A percentile compares a stretch with the other conserved stretches of the same genome.
These are phyloP conservation scores for Myxozyma lipomycoides DNA, from an alignment of 805 yeast genomes.

Conservation along the genomic window DNA sequence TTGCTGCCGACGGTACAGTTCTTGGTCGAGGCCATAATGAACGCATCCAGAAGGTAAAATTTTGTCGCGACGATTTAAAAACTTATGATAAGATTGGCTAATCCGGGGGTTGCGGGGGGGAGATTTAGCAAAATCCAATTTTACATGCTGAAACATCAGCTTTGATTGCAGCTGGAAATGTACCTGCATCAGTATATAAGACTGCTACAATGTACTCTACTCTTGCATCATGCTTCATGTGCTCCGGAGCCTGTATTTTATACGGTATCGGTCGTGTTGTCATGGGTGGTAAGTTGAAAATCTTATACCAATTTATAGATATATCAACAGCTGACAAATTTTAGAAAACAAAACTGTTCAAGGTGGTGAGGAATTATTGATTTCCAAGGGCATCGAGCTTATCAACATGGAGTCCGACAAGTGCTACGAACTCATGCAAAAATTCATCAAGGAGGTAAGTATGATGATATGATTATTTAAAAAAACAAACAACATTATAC, in stretches of 20 bases:
- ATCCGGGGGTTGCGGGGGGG: neutral
- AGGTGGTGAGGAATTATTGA: conserved; percentile 78
- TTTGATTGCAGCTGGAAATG: conserved; percentile 84
- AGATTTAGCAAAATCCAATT: conserved; percentile 46
- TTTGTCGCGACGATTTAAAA: too few relatives aligned
- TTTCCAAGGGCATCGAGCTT: conserved; percentile 55
- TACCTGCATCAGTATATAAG: conserved; percentile 73
- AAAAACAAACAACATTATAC: neutral
- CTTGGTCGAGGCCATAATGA: conserved; percentile 87
- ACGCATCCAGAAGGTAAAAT: conserved; percentile 79
- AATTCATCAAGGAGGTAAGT: conserved; percentile 60
- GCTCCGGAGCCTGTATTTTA: conserved; percentile 86
- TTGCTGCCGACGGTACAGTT: conserved; percentile 70
- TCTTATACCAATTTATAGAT: neutral
- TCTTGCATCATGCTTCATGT: conserved; percentile 90
- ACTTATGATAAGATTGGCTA: neutral
- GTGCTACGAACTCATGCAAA: conserved; percentile 60
- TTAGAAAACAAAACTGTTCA: conserved; percentile 70
- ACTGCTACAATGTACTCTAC: conserved; percentile 90
- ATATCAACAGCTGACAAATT: conserved; percentile 1
- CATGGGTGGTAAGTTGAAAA: conserved; percentile 46
- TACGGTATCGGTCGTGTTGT: conserved; percentile 87
- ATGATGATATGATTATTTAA: neutral
- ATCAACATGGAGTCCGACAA: conserved; percentile 35
- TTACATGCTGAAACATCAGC: conserved; percentile 91